Conservation (phyloP, 2,329 filamentous ascomycete genomes). For the Gliomastix tumulicola region DNA sequence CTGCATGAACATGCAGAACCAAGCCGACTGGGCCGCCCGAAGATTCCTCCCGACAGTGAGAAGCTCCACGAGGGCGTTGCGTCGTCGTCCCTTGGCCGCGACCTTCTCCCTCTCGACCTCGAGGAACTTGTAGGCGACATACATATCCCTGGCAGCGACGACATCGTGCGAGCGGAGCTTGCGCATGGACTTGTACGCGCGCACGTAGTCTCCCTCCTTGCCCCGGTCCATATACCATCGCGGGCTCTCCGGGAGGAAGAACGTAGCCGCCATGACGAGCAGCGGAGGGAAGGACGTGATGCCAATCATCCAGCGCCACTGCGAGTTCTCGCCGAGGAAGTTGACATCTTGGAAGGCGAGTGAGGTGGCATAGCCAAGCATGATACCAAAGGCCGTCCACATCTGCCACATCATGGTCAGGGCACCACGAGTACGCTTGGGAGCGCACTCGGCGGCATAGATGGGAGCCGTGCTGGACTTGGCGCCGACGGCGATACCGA, state of each 20-base stretch:
- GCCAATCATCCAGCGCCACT: slow-evolving; percentile 27
- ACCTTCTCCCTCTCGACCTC: slow-evolving; percentile 16
- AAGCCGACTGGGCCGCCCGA: slow-evolving; percentile 21
- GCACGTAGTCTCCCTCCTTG: slow-evolving; percentile 22
- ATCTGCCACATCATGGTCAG: slow-evolving; percentile 23
- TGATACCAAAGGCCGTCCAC: slow-evolving; percentile 28
- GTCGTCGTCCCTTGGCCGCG: background rate
- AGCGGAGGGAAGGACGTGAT: slow-evolving; percentile 44
- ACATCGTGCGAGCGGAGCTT: slow-evolving; percentile 37
- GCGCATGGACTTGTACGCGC: slow-evolving; percentile 36
- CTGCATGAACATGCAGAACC: slow-evolving; percentile 26
- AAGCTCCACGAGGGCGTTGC: slow-evolving; percentile 15
- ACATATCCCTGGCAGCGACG: slow-evolving; percentile 42
- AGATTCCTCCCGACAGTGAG: slow-evolving; percentile 19
- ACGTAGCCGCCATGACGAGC: slow-evolving; percentile 37
- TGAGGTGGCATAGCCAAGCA: slow-evolving; percentile 23
- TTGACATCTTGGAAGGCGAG: slow-evolving; percentile 10
- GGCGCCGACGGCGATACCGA: slow-evolving; percentile 20
- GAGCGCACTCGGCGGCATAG: slow-evolving; percentile 20
- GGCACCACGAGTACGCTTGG: slow-evolving; percentile 19
- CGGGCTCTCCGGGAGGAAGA: slow-evolving; percentile 42
- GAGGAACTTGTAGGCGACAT: slow-evolving; percentile 34
- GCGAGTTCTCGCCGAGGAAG: slow-evolving; percentile 7
- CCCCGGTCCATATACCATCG: slow-evolving; percentile 44
- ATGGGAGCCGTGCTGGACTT: slow-evolving; percentile 19